Evolutionary conservation across 176 grass and related monocot genomes (phyloP).

Genomic region (Paspalum vaginatum): DNA sequence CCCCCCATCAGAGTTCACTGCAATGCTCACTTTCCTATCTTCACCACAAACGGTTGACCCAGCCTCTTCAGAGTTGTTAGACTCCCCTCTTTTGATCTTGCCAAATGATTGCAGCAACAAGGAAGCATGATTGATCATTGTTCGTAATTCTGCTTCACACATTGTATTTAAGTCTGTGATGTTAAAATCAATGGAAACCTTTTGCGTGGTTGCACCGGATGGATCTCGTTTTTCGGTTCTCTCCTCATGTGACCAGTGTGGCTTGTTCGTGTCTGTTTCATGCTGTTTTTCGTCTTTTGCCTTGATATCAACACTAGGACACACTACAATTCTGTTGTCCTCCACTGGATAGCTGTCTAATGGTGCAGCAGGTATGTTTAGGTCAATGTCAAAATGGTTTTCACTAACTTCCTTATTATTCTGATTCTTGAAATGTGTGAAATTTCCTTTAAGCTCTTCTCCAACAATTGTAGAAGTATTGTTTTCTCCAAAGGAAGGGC

Average conservation of each 20-base stretch:
- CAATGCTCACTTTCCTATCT: neutral
- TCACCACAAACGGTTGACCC: neutral
- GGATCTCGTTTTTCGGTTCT: constrained; percentile 1
- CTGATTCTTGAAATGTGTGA: neutral
- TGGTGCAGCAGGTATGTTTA: constrained; percentile 39
- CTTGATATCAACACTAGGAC: constrained; percentile 11
- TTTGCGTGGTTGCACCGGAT: constrained; percentile 7
- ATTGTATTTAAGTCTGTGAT: constrained; percentile 28
- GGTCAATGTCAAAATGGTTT: constrained; percentile 44
- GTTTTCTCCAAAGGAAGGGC: constrained; percentile 53
- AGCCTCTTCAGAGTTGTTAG: constrained; percentile 19
- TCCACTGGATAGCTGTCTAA: neutral
- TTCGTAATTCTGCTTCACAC: constrained; percentile 27
- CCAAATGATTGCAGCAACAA: constrained; percentile 30
- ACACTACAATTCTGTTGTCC: neutral
- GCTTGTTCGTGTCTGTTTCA: neutral
- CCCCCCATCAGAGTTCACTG: neutral
- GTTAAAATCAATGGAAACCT: constrained; percentile 33
- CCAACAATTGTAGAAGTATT: constrained; percentile 18
- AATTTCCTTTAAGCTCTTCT: constrained; percentile 21
- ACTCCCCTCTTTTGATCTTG: constrained; percentile 18
- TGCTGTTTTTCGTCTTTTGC: constrained; percentile 20
- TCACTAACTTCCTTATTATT: constrained; percentile 1
- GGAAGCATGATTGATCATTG: constrained; percentile 22
- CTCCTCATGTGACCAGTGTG: constrained; percentile 3